Conservation (phyloP, 2,329 filamentous ascomycete genomes). For the Juglanconis juglandina region DNA sequence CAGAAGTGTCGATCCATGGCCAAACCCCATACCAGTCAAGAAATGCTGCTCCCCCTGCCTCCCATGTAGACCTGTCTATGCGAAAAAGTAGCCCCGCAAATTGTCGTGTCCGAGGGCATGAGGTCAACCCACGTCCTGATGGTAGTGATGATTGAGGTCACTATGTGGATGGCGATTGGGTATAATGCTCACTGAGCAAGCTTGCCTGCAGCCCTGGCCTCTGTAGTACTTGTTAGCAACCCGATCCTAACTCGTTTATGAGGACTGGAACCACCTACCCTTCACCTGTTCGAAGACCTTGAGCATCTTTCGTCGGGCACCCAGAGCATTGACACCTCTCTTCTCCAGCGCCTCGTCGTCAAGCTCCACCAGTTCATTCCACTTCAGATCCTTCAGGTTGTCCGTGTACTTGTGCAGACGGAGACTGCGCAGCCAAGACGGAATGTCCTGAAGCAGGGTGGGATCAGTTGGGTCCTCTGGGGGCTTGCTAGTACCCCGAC, state of each 20-base stretch:
- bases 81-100: not conserved
- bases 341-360: slow-evolving; percentile 92
- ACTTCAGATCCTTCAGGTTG: slow-evolving; percentile 94
- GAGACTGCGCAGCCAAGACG: slow-evolving; percentile 90
- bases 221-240: slow-evolving; percentile 38
- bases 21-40: slow-evolving; percentile 2
- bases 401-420: slow-evolving; percentile 98
- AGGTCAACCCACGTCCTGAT: slow-evolving; percentile 13
- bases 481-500: slow-evolving; percentile 92
- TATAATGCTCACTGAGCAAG: slow-evolving; percentile 39
- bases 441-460: slow-evolving; percentile 86
- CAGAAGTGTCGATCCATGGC: slow-evolving; percentile 6
- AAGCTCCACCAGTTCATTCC: slow-evolving; percentile 87
- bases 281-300: slow-evolving; percentile 98
- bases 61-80: not conserved
- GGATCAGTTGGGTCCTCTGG: slow-evolving; percentile 96
- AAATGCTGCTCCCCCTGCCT: slow-evolving; percentile 6
- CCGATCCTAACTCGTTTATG: slow-evolving; percentile 1
- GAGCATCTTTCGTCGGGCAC: slow-evolving; percentile 93
- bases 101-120: not conserved
- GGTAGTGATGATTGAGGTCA: not conserved
- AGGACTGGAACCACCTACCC: slow-evolving; percentile 42
- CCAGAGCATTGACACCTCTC: slow-evolving; percentile 89
- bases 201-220: slow-evolving; percentile 73
- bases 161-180: not conserved